Percentiles rank a stretch among this genome's conserved stretches.
Evolutionary conservation across 495 filamentous ascomycete species (phyloP).

Genomic region (Hypoxylon subgilvum): DNA sequence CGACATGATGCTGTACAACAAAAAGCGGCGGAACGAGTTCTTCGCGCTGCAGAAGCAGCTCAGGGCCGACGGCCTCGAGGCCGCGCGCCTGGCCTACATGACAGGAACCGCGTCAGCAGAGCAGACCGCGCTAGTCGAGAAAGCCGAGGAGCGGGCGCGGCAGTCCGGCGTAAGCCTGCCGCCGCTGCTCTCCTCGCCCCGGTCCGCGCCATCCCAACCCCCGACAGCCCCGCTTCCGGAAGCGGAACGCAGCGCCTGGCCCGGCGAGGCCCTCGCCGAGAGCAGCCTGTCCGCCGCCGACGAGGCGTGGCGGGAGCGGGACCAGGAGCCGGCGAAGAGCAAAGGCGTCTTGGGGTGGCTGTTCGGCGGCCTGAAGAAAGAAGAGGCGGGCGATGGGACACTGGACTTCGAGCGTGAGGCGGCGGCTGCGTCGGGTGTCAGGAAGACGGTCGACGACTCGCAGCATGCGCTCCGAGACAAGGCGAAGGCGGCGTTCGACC

Average conservation of each 20-base stretch:
- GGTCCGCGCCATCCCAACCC: neutral
- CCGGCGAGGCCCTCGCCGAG: constrained; percentile 32
- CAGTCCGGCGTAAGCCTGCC: constrained; percentile 46
- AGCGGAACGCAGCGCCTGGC: constrained; percentile 25
- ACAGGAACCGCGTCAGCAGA: constrained; percentile 66
- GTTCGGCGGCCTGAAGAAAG: constrained; percentile 61
- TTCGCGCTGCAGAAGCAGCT: constrained; percentile 66
- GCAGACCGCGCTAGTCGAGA: constrained; percentile 57
- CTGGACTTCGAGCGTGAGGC: constrained; percentile 34
- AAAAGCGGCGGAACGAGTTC: constrained; percentile 68
- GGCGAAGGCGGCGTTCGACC: constrained; percentile 55
- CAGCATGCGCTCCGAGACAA: constrained; percentile 37
- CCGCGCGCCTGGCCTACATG: constrained; percentile 65
- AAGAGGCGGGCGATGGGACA: constrained; percentile 55
- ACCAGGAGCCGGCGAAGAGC: constrained; percentile 43
- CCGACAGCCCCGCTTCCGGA: constrained; percentile 5
- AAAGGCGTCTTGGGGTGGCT: constrained; percentile 45
- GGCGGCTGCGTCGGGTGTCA: constrained; percentile 21
- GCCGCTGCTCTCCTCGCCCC: constrained; percentile 38
- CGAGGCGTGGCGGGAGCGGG: too few relatives aligned
- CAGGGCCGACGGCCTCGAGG: constrained; percentile 56
- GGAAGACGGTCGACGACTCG: constrained; percentile 10
- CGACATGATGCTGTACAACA: constrained; percentile 90
- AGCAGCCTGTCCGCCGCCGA: constrained; percentile 15
- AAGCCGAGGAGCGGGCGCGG: constrained; percentile 43